Evolutionary conservation across 768 basidiomycete genomes (phyloP), one percentile per base, ranked within the genome.

Genomic region (Collybia sordida): DNA sequence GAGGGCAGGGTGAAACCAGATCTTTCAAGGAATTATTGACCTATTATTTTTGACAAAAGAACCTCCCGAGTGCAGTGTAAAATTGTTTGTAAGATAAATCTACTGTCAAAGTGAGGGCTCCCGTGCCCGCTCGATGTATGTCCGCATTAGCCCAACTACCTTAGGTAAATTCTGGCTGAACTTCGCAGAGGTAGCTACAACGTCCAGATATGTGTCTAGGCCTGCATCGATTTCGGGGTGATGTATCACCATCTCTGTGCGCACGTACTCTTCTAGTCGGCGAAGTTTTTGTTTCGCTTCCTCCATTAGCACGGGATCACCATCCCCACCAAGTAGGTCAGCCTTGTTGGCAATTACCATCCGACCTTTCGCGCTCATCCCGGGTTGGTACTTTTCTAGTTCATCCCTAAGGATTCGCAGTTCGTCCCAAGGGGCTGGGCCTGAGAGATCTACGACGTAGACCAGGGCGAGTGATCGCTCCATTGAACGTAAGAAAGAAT

Each of bases 321-420:
- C 77, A 8, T 74, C 74, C 0, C 68, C 75, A 1, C 73, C 88
- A 2, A 96, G 78, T 25, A 91, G 64, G 69, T 99, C 97, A 0
- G 93, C 97, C 67, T 99, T 99, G 74, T 98, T 99, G 22, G 92
- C 90, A 15, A 98, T 74, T 35, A 99, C 90, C 63, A 97, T 76
- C 21, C 86, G 77, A 18, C 84, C 88, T 61, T 88, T 83, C 17
- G 67, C 60, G 61, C 87, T 88, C 79, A 98, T 82, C 12, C 88
- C 92, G 2, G 78, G 73, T 62, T 89, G 83, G 64, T 90, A 88
- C 59, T 79, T 82, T 60, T 94, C 90, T 23, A 98, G 71, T 68
- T 98, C 96, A n/a, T 85, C 80, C 18, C 79, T 73, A 11, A 98
- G 72, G 9, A 87, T 75, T 3, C 69, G 60, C 21, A 98, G 74